Percentiles rank a stretch among this genome's conserved stretches.
Evolutionary conservation across 2,329 filamentous ascomycete species (phyloP).

Genomic region (Colletotrichum gloeosporioides): DNA sequence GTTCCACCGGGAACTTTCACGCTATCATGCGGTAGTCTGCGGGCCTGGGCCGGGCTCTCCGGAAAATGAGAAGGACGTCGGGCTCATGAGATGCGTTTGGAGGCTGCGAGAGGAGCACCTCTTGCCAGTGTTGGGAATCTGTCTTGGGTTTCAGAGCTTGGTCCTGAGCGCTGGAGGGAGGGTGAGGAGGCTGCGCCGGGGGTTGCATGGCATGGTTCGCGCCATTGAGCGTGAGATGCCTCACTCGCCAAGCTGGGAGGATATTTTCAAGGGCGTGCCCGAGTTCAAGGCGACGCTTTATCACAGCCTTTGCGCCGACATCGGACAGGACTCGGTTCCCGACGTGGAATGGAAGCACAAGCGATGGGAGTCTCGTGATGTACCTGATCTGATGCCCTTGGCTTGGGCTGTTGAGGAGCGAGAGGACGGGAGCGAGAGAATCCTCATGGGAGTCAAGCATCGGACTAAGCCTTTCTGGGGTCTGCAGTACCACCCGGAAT

Average conservation of each 20-base stretch:
- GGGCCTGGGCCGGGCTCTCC: conserved; percentile 92
- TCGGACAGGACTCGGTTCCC: conserved; percentile 51
- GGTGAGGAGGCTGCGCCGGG: conserved; percentile 71
- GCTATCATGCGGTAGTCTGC: conserved; percentile 85
- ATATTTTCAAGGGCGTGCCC: conserved; percentile 70
- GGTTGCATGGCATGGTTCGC: conserved; percentile 83
- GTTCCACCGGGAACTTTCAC: conserved; percentile 55
- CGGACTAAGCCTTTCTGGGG: conserved; percentile 77
- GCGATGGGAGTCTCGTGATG: conserved; percentile 44
- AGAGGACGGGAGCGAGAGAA: conserved; percentile 46
- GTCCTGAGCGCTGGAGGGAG: conserved; percentile 70
- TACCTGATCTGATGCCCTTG: conserved; percentile 57
- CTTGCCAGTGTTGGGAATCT: conserved; percentile 85
- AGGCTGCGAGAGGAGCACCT: conserved; percentile 59
- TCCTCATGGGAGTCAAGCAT: conserved; percentile 82
- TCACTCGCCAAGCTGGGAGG: conserved; percentile 30
- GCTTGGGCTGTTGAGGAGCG: conserved; percentile 64
- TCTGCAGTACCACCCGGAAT: conserved; percentile 91
- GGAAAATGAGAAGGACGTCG: conserved; percentile 74
- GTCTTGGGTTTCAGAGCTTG: conserved; percentile 87
- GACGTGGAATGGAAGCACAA: conserved; percentile 38
- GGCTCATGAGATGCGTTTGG: conserved; percentile 83
- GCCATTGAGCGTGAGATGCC: conserved; percentile 60
- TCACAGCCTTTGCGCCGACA: conserved; percentile 66
- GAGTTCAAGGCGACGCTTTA: conserved; percentile 77